Percentiles rank a stretch among this genome's conserved stretches.
These are phyloP conservation scores for Fragaria vesca DNA, from an alignment of 306 rosid genomes.

Conservation along the genomic window DNA sequence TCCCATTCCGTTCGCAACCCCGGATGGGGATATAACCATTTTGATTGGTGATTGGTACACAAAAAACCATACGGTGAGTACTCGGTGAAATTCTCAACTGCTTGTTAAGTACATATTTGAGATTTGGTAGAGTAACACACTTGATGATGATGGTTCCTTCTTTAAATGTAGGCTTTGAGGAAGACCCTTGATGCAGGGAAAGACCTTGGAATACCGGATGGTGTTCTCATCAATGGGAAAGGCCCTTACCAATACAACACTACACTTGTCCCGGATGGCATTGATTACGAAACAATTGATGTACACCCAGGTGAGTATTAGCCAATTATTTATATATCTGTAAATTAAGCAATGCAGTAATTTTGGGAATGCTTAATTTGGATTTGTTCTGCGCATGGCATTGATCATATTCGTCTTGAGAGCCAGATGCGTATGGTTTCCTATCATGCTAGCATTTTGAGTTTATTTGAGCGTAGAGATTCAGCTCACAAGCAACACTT, in stretches of 20 bases:
- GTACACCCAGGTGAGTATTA: conserved; percentile 71
- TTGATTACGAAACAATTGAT: conserved; percentile 64
- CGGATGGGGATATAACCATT: conserved; percentile 66
- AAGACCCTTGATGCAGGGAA: conserved; percentile 78
- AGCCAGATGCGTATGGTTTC: neutral
- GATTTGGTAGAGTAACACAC: conserved; percentile 1
- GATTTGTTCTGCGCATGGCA: neutral
- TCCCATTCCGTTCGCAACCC: conserved; percentile 80
- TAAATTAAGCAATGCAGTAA: neutral
- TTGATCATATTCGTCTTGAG: neutral
- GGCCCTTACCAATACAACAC: conserved; percentile 86
- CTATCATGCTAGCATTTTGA: neutral
- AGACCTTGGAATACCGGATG: conserved; percentile 92
- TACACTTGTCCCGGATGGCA: conserved; percentile 83
- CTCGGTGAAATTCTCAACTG: conserved; percentile 17
- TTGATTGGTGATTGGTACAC: conserved; percentile 93
- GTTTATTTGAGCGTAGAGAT: neutral
- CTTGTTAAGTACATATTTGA: conserved; percentile 8
- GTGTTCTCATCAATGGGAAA: conserved; percentile 96
- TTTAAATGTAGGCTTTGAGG: conserved; percentile 71
- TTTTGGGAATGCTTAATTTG: neutral
- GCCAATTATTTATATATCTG: neutral
- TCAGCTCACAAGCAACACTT: neutral
- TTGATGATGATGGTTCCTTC: conserved; percentile 26
- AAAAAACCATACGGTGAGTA: conserved; percentile 81